A percentile compares a stretch with the other conserved stretches of the same genome.
Conservation (phyloP, 352 stramenopile species). For the Stephanocyclus meneghinianus region DNA sequence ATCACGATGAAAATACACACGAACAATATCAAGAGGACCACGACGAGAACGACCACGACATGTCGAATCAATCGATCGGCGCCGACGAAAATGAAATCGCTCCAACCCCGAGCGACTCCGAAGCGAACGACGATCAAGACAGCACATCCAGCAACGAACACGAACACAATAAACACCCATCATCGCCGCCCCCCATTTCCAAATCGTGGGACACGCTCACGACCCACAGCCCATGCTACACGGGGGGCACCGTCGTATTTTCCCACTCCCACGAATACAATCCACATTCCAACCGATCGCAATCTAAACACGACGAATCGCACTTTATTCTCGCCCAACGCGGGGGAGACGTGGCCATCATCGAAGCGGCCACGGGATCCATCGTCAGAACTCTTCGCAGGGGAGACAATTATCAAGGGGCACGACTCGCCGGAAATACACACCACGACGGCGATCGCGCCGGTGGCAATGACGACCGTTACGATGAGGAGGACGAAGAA, state of each 20-base stretch:
- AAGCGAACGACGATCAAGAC: conserved; percentile 17
- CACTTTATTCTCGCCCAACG: conserved; percentile 76
- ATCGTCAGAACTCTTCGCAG: conserved; percentile 62
- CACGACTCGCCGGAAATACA: too few relatives aligned
- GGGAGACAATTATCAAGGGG: conserved; percentile 55
- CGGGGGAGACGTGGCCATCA: conserved; percentile 73
- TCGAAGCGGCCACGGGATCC: conserved; percentile 66
- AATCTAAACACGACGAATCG: conserved; percentile 1
- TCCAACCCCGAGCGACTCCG: not conserved
- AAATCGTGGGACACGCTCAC: conserved; percentile 74
- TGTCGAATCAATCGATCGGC: too few relatives aligned
- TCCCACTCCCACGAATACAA: conserved; percentile 31
- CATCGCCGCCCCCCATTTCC: conserved; percentile 49
- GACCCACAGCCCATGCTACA: conserved; percentile 76
- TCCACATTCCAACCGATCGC: conserved; percentile 5
- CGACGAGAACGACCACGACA: not conserved
- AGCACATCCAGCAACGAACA: not conserved
- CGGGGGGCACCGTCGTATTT: conserved; percentile 67
- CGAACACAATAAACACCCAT: too few relatives aligned
- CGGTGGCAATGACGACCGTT: conserved; percentile 30
- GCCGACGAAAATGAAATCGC: too few relatives aligned
- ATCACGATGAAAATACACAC: not conserved
- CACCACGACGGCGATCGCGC: too few relatives aligned
- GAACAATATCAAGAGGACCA: not conserved
- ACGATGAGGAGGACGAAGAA: conserved; percentile 62